Conservation (phyloP, 768 basidiomycete genomes). For the Myochromella boudieri region DNA sequence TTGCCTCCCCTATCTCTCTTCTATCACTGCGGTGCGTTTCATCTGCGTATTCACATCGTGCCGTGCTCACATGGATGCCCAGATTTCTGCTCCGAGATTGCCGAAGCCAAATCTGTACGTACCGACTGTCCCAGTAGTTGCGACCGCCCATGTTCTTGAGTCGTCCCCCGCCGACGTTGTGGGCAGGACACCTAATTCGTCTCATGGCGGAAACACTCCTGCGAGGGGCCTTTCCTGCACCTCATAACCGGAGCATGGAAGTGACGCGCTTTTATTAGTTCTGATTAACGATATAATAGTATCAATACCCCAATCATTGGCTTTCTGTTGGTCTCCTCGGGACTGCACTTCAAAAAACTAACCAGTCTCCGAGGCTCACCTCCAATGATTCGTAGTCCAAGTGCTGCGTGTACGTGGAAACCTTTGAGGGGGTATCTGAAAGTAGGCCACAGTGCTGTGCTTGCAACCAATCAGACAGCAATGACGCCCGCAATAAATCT, state of each 20-base stretch:
- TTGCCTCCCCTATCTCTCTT: slow-evolving; percentile 47
- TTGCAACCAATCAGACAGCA: slow-evolving; percentile 8
- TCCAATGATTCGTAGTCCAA: background rate
- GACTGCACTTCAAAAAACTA: slow-evolving; percentile 13
- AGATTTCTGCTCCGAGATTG: slow-evolving; percentile 52
- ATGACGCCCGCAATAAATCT: background rate
- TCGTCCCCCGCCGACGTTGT: slow-evolving; percentile 24
- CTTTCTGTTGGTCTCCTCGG: too few species aligned
- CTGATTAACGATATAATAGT: too few species aligned
- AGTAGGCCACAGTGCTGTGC: too few species aligned
- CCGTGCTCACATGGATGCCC: slow-evolving; percentile 7
- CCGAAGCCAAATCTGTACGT: slow-evolving; percentile 23
- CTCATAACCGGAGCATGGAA: too few species aligned
- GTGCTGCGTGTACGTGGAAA: background rate
- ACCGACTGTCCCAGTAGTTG: slow-evolving; percentile 7
- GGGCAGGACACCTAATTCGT: slow-evolving; percentile 58
- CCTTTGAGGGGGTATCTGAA: slow-evolving; percentile 1
- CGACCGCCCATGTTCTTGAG: slow-evolving; percentile 18
- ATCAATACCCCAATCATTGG: too few species aligned
- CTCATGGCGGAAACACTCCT: slow-evolving; percentile 59
- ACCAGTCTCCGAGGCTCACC: slow-evolving; percentile 23
- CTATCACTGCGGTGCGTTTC: slow-evolving; percentile 50
- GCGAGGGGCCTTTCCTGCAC: slow-evolving; percentile 30
- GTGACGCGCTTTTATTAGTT: too few species aligned
- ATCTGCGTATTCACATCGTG: slow-evolving; percentile 1